These are phyloP conservation scores for Hortiboletus flavorubellus DNA, from an alignment of 768 basidiomycete species.

Conservation along the genomic window DNA sequence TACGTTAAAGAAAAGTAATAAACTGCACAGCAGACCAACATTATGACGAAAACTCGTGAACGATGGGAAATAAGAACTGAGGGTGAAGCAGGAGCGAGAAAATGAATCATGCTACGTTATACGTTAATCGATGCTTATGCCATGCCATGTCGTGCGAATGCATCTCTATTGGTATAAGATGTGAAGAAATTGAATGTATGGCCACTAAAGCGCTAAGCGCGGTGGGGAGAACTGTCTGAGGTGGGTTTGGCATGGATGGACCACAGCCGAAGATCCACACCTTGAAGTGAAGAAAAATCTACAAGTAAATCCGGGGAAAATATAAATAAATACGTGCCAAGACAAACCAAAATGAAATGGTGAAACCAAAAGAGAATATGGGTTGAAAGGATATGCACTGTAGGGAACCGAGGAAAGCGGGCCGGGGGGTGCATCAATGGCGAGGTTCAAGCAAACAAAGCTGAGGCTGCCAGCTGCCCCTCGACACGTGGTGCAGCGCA, in stretches of 20 bases:
- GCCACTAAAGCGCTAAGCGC: not conserved
- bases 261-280: not conserved
- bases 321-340: not conserved
- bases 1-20: not conserved
- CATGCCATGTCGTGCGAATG: slow-evolving; percentile 15
- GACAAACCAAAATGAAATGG: not conserved
- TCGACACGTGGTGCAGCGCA: slow-evolving; percentile 73
- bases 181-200: not conserved
- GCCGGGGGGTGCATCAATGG: slow-evolving; percentile 3
- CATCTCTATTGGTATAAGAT: slow-evolving; percentile 14
- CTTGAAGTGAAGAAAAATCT: not conserved
- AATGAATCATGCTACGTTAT: slow-evolving; percentile 4
- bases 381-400: not conserved
- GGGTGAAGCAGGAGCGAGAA: not conserved
- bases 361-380: not conserved
- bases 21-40: not conserved
- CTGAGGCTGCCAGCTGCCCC: slow-evolving; percentile 78
- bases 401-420: not conserved
- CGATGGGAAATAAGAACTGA: not conserved
- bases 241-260: not conserved
- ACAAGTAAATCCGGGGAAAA: not conserved
- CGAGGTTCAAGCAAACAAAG: slow-evolving; percentile 44
- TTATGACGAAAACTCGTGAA: not conserved
- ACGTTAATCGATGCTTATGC: slow-evolving; percentile 3
- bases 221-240: not conserved